Evolutionary conservation across 179 eudicot genomes (phyloP), one percentile per base, ranked within the genome.

Genomic region (Beta corolliflora): DNA sequence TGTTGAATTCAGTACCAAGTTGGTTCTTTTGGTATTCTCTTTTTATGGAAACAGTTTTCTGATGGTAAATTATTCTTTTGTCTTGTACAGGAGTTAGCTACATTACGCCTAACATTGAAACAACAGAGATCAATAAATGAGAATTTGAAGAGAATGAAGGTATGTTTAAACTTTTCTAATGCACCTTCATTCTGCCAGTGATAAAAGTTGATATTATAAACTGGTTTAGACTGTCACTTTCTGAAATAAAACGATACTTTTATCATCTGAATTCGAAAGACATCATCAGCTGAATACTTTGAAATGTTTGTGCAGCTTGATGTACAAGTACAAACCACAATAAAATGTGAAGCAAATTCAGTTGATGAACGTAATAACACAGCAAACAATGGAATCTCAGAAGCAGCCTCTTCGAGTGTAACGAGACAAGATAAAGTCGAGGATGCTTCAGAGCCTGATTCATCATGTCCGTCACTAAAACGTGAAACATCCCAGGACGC

Each of bases 91-190:
- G 77, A 75, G 52, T 75, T 75, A 52, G 77, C 86, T 19, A 79
- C 85, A 9, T 60, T 90, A 73, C 87, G 52, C 10, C 66, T 76
- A 23, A 86, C 87, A 3, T 58, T 89, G 67, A 81, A 83, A 25
- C 85, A 90, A 66, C 89, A 89, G 71, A 84, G 79, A 84, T 78
- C 84, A 41, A 67, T 83, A 79, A 87, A 87, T 29, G 86, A 84
- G 53, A 89, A 85, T 64, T 83, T 90, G 76, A 90, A 90, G 84
- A 86, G 87, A 85, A 80, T 84, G 41, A 90, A 90, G 91, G 93
- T 90, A 79, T 61, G 50, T 7, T 58, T 19, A 41, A 9, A 75
- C 11, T 16, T 41, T n/a, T 48, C 48, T 6, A 59, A 5, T 68
- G 36, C 3, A 10, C 66, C 25, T 21, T 13, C 15, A 5, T 5